Base-by-base conservation (phyloP, 83 land plant species). In the Diphasiastrum complanatum region DNA sequence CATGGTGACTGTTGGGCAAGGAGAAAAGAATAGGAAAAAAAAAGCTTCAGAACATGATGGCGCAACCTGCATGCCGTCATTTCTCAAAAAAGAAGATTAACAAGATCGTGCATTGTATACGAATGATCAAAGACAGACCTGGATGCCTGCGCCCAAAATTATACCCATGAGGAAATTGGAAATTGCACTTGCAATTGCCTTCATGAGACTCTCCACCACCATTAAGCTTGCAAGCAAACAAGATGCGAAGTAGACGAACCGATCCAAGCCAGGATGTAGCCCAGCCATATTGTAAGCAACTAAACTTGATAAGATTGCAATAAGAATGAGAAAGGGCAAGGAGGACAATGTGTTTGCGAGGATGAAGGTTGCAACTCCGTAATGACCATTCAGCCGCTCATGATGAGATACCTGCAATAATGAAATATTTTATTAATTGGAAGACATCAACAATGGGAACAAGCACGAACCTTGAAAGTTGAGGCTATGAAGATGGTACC, bases 91-190 rank as follows among this genome's bases (percentile, higher is more conserved):
- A n/a, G n/a, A n/a, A n/a, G n/a, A n/a, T n/a, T n/a, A n/a, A n/a
- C n/a, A n/a, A n/a, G n/a, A n/a, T n/a, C n/a, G n/a, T n/a, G n/a
- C n/a, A n/a, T n/a, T n/a, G n/a, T n/a, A n/a, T n/a, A n/a, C n/a
- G n/a, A n/a, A n/a, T n/a, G n/a, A n/a, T n/a, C n/a, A n/a, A n/a
- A n/a, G n/a, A n/a, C n/a, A n/a, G n/a, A 64, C 67, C 45, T 35
- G 62, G 37, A 83, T 62, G 26, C 78, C 78, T 1, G 83, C 80
- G 8, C 83, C 81, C 4, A 62, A 65, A 33, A 83, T 77, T 28
- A 83, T 74, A 4, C 87, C 83, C 76, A 77, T 77, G 20, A 76
- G 75, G 56, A 60, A 79, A 41, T 76, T 62, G 4, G 86, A 80
- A 14, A 83, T 75, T 1, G 74, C 5, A 55, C 68, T 60, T 16